Base-by-base conservation (phyloP, 805 yeast species). In the Wickerhamiella hasegawae region DNA sequence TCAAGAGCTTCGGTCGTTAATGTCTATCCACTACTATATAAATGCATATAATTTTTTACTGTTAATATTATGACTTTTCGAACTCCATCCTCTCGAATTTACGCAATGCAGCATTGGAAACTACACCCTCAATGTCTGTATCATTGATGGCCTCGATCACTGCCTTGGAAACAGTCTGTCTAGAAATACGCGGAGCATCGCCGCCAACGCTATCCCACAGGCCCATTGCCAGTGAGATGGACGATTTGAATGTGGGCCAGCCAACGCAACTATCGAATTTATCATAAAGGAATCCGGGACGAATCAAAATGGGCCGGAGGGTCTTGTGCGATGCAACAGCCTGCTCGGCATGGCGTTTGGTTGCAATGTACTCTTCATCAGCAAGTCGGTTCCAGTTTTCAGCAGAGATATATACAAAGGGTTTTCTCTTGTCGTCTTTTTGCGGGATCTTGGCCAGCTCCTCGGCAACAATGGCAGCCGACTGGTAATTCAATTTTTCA, bases 241-340 rank as follows among this genome's bases (percentile, higher is more conserved):
- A 38, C 10, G 59, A 55, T 37, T 81, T 55, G 18, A 55, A 42
- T 5, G 50, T 43, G 2, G 49, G 43, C 29, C 39, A 38, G 35
- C 37, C 24, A 25, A 15, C 26, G 28, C 12, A 38, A 25, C 18
- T 32, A 20, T 27, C 35, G 17, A 48, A 48, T 25, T 63, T 70
- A 49, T 81, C 92, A 48, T 59, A 78, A 84, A 84, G 74, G 45
- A 83, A 71, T 0, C 92, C 92, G 0, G 95, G 95, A 40, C 94
- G 65, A 55, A 80, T 42, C 12, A 78, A 52, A 2, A 84, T 70
- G 0, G 77, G 60, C 38, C 87, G 65, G 18, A 80, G 58, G 1
- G 54, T 50, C 68, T 58, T 19, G 62, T 52, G 37, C 53, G 35
- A 16, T 72, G 53, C 76, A 11, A 48, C 38, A 5, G 32, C 40